Conservation (phyloP, 1,139 yeast genomes). For the Candida sojae region DNA sequence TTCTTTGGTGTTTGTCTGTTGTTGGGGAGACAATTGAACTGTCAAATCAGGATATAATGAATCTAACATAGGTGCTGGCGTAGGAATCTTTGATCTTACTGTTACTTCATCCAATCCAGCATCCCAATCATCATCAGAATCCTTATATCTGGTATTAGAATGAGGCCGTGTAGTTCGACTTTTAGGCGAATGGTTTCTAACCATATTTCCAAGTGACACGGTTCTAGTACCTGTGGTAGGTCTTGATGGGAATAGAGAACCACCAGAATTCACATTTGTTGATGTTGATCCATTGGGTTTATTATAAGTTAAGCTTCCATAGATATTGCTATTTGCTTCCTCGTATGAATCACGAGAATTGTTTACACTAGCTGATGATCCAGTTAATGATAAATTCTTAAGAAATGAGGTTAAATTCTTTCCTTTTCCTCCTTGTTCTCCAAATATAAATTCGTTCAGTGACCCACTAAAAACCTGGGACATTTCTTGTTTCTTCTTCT, state of each 20-base stretch:
- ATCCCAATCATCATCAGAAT: conserved; percentile 91
- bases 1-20: conserved; percentile 16
- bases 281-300: conserved; percentile 8
- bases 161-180: conserved; percentile 10
- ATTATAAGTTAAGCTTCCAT: conserved; percentile 40
- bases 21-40: conserved; percentile 11
- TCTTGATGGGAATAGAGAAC: conserved; percentile 17
- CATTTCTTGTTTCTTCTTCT: conserved; percentile 56
- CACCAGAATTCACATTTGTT: conserved; percentile 18
- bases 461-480: conserved; percentile 53
- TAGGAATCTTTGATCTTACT: conserved; percentile 7
- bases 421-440: conserved; percentile 69
- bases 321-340: conserved; percentile 40
- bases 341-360: conserved; percentile 16
- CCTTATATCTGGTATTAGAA: conserved; percentile 43
- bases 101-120: conserved; percentile 66
- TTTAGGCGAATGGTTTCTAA: conserved; percentile 2
- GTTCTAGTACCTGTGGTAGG: conserved; percentile 22
- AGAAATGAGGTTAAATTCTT: conserved; percentile 61
- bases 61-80: conserved; percentile 32
- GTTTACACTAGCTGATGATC: conserved; percentile 14
- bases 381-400: conserved; percentile 46
- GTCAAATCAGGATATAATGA: conserved; percentile 41
- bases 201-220: conserved; percentile 17
- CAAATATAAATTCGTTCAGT: conserved; percentile 62